These are phyloP conservation scores for Sutorius eximius DNA, from an alignment of 1,284 basidiomycete species.

Conservation along the genomic window DNA sequence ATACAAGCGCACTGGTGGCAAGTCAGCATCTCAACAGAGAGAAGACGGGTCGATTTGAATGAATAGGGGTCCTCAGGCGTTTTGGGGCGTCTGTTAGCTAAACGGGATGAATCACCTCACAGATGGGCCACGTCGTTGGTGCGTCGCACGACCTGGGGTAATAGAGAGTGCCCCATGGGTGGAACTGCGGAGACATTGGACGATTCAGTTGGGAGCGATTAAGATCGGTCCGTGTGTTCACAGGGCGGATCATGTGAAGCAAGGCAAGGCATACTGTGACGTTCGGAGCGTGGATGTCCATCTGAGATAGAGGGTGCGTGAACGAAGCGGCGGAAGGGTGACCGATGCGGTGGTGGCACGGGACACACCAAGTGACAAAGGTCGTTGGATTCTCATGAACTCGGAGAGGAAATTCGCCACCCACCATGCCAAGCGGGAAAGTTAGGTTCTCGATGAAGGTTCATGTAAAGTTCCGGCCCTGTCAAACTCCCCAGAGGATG, in stretches of 20 bases:
- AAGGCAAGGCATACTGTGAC: constrained; percentile 23
- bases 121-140: constrained; percentile 2
- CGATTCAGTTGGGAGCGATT: constrained; percentile 9
- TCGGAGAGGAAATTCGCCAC: constrained; percentile 5
- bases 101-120: constrained; percentile 11
- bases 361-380: constrained; percentile 8
- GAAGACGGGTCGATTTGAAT: constrained; percentile 2
- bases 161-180: constrained; percentile 29
- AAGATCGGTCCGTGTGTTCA: constrained; percentile 14
- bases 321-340: constrained; percentile 16
- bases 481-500: neutral
- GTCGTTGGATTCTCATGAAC: constrained; percentile 17
- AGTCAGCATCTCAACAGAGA: constrained; percentile 6
- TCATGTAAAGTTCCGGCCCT: constrained; percentile 15
- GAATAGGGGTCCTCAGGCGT: constrained; percentile 8
- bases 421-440: constrained; percentile 7
- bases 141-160: constrained; percentile 33
- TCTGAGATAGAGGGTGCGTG: constrained; percentile 8
- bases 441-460: constrained; percentile 13
- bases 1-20: neutral
- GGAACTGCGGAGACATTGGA: constrained; percentile 19
- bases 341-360: constrained; percentile 1
- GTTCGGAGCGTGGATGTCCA: constrained; percentile 9
- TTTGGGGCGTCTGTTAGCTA: constrained; percentile 4
- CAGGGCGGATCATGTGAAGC: constrained; percentile 28